Evolutionary conservation across 2,329 filamentous ascomycete genomes (phyloP), one percentile per base, ranked within the genome.

Genomic region (Fusarium paranaense): DNA sequence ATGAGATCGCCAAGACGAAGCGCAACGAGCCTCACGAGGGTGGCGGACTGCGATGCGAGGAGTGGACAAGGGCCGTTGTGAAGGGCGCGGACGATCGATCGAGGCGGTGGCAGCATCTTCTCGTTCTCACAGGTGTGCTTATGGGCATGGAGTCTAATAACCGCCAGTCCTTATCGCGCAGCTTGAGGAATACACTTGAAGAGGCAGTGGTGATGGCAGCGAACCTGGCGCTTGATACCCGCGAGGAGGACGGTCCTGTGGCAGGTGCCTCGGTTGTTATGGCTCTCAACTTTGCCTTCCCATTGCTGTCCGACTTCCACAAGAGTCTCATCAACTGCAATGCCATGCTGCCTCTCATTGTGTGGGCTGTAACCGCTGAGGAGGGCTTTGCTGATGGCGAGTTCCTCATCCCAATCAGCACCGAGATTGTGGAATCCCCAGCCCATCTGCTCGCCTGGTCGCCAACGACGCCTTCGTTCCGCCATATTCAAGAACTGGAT

Each of bases 111-210:
- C 92, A 95, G 81, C 95, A 98, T 81, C 83, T 95, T 33, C 86
- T 98, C n/a, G 88, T 95, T 6, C 88, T 98, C 10, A 91, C 92
- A 0, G 95, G 95, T 4, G 85, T 97, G 25, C 83, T 98, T 67
- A 88, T 96, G 79, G 95, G 94, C 10, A 92, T 95, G 79, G 92
- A 93, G 74, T 86, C 88, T 18, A 87, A 90, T 69, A 88, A 91
- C 45, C 84, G 90, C 54, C 87, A 89, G 67, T 89, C 90, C n/a
- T 82, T 95, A n/a, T 90, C 92, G 6, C 83, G 86, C 35, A 82
- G 87, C 60, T 86, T 96, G 80, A 88, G 92, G 54, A 88, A 85
- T 37, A 94, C 90, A 47, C 85, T 97, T 0, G 93, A 96, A 79
- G 86, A 87, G 20, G 94, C 93, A 2, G 88, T 97, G 37, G 91